Evolutionary conservation across 2,329 filamentous ascomycete species (phyloP).

Genomic region (Stemphylium vesicarium): DNA sequence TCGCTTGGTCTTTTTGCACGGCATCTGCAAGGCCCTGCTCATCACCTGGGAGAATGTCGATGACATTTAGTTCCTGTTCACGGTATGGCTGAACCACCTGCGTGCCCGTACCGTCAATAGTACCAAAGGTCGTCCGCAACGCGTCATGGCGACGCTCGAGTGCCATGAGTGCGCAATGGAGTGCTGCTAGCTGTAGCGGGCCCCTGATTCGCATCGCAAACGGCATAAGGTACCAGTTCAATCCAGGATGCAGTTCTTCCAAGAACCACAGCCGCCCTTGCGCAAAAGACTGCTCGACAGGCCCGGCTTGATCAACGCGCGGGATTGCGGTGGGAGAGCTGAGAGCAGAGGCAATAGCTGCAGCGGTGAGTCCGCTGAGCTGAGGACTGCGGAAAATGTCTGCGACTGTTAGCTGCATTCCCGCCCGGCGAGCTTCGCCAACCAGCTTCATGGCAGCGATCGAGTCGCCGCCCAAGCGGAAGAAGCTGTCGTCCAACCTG

Average conservation of each 20-base stretch:
- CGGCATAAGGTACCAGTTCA: constrained; percentile 2
- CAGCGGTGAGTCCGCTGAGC: too few relatives aligned
- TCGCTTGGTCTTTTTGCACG: constrained; percentile 4
- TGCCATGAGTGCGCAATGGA: neutral
- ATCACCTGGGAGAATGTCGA: neutral
- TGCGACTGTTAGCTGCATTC: neutral
- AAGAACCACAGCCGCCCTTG: constrained; percentile 7
- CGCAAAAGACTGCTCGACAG: neutral
- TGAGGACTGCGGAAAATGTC: too few relatives aligned
- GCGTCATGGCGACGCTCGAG: constrained; percentile 4
- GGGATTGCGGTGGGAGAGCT: neutral
- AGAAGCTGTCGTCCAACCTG: constrained; percentile 16
- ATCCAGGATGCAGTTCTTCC: constrained; percentile 1
- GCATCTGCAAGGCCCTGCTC: too few relatives aligned
- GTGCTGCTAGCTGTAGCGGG: neutral
- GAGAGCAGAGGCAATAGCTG: too few relatives aligned
- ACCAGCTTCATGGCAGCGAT: constrained; percentile 18
- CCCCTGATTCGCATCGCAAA: neutral
- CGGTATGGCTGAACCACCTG: neutral
- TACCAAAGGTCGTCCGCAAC: neutral
- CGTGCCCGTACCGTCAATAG: neutral
- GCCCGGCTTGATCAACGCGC: neutral
- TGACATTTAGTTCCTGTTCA: neutral
- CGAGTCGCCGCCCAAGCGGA: constrained; percentile 18
- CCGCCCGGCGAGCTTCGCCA: constrained; percentile 2